Base-by-base conservation (phyloP, 169 alveolate genomes). In the Amoebophrya sp. region DNA sequence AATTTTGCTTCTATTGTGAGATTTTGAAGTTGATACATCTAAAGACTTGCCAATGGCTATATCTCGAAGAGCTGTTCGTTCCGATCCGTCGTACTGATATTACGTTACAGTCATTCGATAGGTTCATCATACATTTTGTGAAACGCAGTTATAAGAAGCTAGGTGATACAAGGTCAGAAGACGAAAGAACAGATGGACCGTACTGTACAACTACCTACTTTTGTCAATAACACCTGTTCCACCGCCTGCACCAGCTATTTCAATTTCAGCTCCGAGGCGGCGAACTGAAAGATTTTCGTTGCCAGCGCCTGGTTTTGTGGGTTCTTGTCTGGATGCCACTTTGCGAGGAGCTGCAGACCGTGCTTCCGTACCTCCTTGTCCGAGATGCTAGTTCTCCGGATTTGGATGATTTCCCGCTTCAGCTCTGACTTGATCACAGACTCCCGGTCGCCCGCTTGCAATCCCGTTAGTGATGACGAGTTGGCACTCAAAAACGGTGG, bases 251-350 rank as follows among this genome's bases (percentile, higher is more conserved):
- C 66, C 29, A 47, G 7, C 66, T 7, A 47, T 47, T 12, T 47
- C 66, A 7, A n/a, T 2, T 66, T 66, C 38, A 66, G 32, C 32
- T 66, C 83, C 38, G 2, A 3, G 1, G 1, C 32, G 32, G 18
- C 29, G 32, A 66, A 66, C 83, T 66, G 83, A 25, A 66, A 66
- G 29, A 66, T n/a, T 7, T 25, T 7, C 38, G 83, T 66, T 25
- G 83, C 83, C 83, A 66, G 29, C 38, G 1, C 35, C 35, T 66
- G 29, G 12, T 66, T 7, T 3, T 66, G 32, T 25, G 83, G 83
- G 83, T 66, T 66, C 83, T 66, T 66, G 35, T 66, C 83, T 18
- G 83, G 83, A 66, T 66, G 83, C 83, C 83, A 66, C 38, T n/a
- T 18, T 2, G 83, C 83, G 35, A 66, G 83, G 35, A 66, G 12